A percentile compares a stretch with the other conserved stretches of the same genome.
phyloP scores from a whole-genome alignment of 148 eudicot genomes.

The Vaccinium corymbosum region DNA sequence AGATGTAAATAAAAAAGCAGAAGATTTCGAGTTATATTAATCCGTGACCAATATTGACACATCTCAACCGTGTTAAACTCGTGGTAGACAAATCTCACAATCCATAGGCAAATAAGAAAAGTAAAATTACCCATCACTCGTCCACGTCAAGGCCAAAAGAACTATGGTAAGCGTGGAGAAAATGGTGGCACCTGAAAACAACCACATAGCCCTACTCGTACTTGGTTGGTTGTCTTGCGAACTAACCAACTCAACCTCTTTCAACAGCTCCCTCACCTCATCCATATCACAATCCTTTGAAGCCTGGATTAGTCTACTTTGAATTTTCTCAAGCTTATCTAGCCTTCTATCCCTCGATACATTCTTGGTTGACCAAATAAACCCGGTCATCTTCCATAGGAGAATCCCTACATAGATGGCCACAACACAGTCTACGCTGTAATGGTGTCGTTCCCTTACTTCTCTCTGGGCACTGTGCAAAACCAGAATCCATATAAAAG shows the following conservation, averaged over 20 bases:
- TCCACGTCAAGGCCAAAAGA: conserved; percentile 57
- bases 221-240: conserved; percentile 29
- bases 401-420: conserved; percentile 92
- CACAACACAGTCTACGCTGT: conserved; percentile 74
- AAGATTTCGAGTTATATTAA: not conserved
- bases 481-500: conserved; percentile 75
- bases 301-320: conserved; percentile 64
- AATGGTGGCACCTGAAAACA: conserved; percentile 68
- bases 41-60: not conserved
- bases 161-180: conserved; percentile 63
- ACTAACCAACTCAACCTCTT: conserved; percentile 54
- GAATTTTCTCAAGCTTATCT: conserved; percentile 64
- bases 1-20: not conserved
- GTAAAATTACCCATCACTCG: conserved; percentile 59
- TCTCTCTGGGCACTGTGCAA: conserved; percentile 92
- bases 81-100: conserved; percentile 9
- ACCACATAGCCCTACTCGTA: conserved; percentile 49
- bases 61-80: conserved; percentile 5
- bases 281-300: conserved; percentile 88
- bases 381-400: conserved; percentile 85
- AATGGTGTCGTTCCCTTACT: conserved; percentile 91
- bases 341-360: conserved; percentile 37
- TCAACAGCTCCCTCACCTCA: conserved; percentile 65
- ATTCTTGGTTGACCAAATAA: conserved; percentile 62
- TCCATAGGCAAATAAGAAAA: not conserved